Conservation (phyloP, 2,329 filamentous ascomycete species). For the Cryphonectria japonica region DNA sequence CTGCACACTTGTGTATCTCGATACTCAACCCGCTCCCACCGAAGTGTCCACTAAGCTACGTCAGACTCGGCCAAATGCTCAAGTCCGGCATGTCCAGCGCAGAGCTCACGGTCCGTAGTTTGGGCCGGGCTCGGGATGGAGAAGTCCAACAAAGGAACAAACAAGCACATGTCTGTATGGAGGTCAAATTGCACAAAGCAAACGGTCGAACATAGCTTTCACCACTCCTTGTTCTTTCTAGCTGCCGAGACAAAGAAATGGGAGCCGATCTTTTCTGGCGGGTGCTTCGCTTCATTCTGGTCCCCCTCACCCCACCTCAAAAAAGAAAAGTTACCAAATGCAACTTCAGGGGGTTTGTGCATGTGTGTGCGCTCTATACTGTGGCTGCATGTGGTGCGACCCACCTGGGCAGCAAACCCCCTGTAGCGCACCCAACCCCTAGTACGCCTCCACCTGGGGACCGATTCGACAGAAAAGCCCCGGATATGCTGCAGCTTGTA, state of each 20-base stretch:
- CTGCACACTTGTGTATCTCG: neutral
- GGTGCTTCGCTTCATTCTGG: neutral
- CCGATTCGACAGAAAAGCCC: slow-evolving; percentile 16
- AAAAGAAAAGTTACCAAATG: neutral
- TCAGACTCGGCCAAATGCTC: neutral
- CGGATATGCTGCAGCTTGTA: neutral
- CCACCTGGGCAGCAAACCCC: slow-evolving; percentile 4
- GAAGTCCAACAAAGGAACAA: neutral
- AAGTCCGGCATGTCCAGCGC: neutral
- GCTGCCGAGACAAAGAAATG: neutral
- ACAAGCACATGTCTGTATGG: neutral
- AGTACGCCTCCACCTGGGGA: neutral
- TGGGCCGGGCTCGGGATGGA: neutral
- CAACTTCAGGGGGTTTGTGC: neutral
- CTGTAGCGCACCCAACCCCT: neutral
- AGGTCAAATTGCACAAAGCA: neutral
- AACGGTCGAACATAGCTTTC: neutral
- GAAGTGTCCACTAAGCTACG: neutral
- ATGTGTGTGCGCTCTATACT: neutral
- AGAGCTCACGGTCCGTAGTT: neutral
- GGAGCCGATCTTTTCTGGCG: neutral
- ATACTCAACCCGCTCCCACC: neutral
- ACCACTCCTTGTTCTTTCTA: neutral
- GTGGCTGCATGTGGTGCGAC: slow-evolving; percentile 6
- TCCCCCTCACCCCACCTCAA: too few relatives aligned